Percentiles rank a stretch among this genome's conserved stretches.
Evolutionary conservation across 768 basidiomycete species (phyloP).

Genomic region (Phylloporus sp.): DNA sequence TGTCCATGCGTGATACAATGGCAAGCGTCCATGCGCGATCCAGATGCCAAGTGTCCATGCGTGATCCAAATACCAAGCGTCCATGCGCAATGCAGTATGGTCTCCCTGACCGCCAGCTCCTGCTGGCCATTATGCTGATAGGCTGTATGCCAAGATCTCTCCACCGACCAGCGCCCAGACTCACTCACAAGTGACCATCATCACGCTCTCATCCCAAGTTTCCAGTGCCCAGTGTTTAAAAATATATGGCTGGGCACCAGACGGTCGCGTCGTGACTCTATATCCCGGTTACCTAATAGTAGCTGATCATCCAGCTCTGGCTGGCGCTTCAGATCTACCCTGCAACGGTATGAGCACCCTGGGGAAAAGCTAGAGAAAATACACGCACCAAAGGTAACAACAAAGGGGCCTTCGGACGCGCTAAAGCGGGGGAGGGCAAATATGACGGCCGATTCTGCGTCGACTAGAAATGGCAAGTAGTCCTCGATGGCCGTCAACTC

Average conservation of each 20-base stretch:
- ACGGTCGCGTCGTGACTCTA: not conserved
- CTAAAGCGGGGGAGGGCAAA: slow-evolving; percentile 1
- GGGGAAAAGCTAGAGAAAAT: not conserved
- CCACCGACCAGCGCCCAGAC: no score
- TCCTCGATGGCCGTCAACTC: not conserved
- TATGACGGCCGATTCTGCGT: not conserved
- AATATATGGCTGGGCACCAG: not conserved
- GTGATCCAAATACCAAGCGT: no score
- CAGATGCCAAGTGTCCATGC: no score
- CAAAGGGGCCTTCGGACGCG: not conserved
- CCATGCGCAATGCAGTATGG: no score
- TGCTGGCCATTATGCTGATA: no score
- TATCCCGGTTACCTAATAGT: not conserved
- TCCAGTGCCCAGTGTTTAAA: no score
- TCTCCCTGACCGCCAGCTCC: no score
- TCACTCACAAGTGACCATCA: not conserved
- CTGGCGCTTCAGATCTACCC: slow-evolving; percentile 6
- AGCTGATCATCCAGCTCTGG: slow-evolving; percentile 11
- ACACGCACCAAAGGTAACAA: slow-evolving; percentile 6
- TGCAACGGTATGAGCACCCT: slow-evolving; percentile 4
- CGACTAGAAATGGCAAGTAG: not conserved
- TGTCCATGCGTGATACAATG: no score
- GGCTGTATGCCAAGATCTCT: no score
- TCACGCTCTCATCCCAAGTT: not conserved
- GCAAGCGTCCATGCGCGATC: no score